Base-by-base conservation (phyloP, 1,284 basidiomycete genomes). In the Trichosporon sp. region DNA sequence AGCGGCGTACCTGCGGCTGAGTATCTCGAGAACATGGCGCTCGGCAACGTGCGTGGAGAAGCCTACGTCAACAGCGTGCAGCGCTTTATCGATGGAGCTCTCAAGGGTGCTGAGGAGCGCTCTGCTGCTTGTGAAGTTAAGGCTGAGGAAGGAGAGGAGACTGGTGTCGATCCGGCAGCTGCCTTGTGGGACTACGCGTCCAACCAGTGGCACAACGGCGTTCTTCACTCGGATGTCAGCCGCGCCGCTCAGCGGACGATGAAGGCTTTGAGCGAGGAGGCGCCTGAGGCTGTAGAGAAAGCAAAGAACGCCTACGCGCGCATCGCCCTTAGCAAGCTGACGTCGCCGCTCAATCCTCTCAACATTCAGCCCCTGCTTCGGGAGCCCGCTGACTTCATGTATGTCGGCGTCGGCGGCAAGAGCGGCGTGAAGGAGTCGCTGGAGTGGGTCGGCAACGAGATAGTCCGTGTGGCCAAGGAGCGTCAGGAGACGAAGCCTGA, bases 61-160 rank as follows among this genome's bases (percentile, higher is more conserved):
- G 79, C 78, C 21, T 81, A 81, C 63, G 49, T 71, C 4, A 59
- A 66, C 9, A 76, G 74, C 62, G 68, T 81, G 11, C 58, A 70
- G 14, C 60, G 63, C 6, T 81, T 81, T 64, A 67, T 81, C 14
- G 52, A 65, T 2, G 78, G 79, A 2, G 78, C 78, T 1, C 71
- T 76, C 62, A 63, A 44, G 16, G 37, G 58, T 9, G 49, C 57
- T 13, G 60, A 21, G 13, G 34, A 63, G 44, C 54, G 60, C 11
- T 54, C 49, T 8, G 49, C 49, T 16, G 49, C 25, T 1, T 54
- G 49, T 14, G 27, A 29, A 3, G 16, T 54, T 6, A 54, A 31
- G 49, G 49, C 14, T 3, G 49, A 54, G 14, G 49, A 29, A 27
- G 49, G 60, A 34, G 25, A 40, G 23, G n/a, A 19, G 27, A 52